Evolutionary conservation across 768 basidiomycete genomes (phyloP).

Genomic region (Artomyces pyxidatus): DNA sequence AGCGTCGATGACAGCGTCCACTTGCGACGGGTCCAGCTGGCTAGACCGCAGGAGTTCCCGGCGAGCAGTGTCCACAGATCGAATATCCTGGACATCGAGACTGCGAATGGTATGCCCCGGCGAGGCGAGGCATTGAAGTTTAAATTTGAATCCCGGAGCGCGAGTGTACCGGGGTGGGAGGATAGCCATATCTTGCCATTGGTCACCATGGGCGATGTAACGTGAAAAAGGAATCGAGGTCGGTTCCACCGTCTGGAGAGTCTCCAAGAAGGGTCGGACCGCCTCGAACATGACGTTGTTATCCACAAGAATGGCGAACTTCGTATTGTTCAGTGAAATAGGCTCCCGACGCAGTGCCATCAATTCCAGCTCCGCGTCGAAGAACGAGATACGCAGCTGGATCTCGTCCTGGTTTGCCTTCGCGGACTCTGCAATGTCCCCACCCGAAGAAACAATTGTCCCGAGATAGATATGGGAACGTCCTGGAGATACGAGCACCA

Average conservation of each 20-base stretch:
- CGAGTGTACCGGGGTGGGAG: conserved; percentile 4
- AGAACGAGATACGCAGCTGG: conserved; percentile 48
- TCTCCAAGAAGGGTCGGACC: conserved; percentile 11
- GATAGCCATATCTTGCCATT: neutral
- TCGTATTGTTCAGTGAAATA: conserved; percentile 18
- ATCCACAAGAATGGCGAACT: conserved; percentile 11
- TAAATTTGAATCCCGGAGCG: conserved; percentile 46
- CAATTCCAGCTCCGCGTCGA: conserved; percentile 50
- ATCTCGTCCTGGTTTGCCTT: conserved; percentile 27
- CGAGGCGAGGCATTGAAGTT: conserved; percentile 41
- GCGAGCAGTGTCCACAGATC: conserved; percentile 41
- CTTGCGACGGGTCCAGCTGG: conserved; percentile 62
- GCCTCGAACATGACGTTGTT: conserved; percentile 13
- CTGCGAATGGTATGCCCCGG: conserved; percentile 27
- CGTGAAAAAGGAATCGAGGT: conserved; percentile 9
- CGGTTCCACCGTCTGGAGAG: conserved; percentile 11
- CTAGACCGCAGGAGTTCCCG: conserved; percentile 37
- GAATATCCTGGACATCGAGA: conserved; percentile 31
- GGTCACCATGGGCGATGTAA: neutral
- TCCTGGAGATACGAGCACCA: conserved; percentile 31
- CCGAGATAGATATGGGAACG: conserved; percentile 42
- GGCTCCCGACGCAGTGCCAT: conserved; percentile 30
- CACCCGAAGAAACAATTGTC: conserved; percentile 32
- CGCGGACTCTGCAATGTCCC: conserved; percentile 40
- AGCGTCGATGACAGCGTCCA: conserved; percentile 55